Evolutionary conservation across 208 protist genomes (phyloP), one percentile per base, ranked within the genome.

Genomic region (Acanthamoeba castellanii): DNA sequence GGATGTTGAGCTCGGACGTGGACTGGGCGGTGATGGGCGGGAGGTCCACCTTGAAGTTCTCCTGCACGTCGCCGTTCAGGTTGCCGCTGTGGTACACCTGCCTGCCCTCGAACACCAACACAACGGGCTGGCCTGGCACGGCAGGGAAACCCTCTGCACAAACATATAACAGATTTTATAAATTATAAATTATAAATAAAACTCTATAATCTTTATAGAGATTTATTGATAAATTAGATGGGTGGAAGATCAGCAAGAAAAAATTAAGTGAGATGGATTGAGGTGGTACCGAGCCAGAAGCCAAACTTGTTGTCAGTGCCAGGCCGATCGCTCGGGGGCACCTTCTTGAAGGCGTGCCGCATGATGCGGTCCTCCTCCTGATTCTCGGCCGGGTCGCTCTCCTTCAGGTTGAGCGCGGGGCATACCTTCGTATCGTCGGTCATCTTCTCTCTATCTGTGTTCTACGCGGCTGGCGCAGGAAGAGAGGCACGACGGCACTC

Each of bases 21-120:
- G 74, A 82, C 74, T 82, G 74, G 37, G 74, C 74, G 20, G 74
- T 82, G 74, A 82, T 82, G 37, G 74, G 74, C 18, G 74, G 74
- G 7, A 82, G 32, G 74, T 82, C 74, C 11, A 82, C 74, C 74
- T 82, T 82, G 74, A 82, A 82, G 37, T 82, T 34, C 74, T 82
- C 74, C 42, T 82, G 74, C 37, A 82, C 74, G 42, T 42, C 52
- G 74, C 74, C 74, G 74, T 82, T 82, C 5, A 82, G 74, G 74
- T 50, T 82, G 32, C 74, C 74, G 74, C 74, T 82, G 74, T 82
- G 74, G 37, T 82, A 82, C 74, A 82, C 74, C 74, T 82, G 74
- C 74, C n/a, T 82, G 74, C 74, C 74, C 30, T 82, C 74, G 37
- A 82, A 82, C 74, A 82, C 74, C 74, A 82, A 9, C 74, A 82